phyloP scores from a whole-genome alignment of 2,329 filamentous ascomycete genomes.

The Fusarium anguioides region DNA sequence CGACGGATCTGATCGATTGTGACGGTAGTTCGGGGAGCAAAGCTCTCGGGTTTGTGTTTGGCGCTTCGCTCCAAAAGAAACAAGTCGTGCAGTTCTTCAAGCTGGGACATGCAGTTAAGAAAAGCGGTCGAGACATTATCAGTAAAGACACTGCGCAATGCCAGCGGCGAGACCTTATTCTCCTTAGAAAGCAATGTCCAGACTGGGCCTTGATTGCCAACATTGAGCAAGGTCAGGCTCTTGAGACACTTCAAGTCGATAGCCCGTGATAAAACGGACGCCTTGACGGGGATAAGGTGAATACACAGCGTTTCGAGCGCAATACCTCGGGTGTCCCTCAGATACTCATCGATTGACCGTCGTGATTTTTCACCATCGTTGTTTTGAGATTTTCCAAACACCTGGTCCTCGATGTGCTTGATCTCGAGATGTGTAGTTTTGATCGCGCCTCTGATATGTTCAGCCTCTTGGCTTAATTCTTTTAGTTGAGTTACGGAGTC shows the following conservation, averaged over 20 bases:
- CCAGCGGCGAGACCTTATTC: conserved; percentile 62
- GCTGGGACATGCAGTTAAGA: conserved; percentile 63
- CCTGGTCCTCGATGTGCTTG: conserved; percentile 46
- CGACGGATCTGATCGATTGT: conserved; percentile 69
- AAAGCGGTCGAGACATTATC: conserved; percentile 70
- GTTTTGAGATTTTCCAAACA: conserved; percentile 32
- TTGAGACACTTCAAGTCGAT: conserved; percentile 68
- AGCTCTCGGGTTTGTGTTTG: conserved; percentile 64
- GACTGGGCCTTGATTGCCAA: conserved; percentile 69
- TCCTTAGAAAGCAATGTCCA: conserved; percentile 68
- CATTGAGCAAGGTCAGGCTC: conserved; percentile 70
- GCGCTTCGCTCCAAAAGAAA: conserved; percentile 66
- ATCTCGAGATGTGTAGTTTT: conserved; percentile 53
- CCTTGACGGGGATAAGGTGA: conserved; percentile 69
- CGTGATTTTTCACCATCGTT: conserved; percentile 31
- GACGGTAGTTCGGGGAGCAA: conserved; percentile 61
- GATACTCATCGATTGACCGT: conserved; percentile 61
- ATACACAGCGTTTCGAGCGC: conserved; percentile 65
- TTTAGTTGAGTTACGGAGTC: conserved; percentile 44
- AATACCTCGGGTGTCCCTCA: conserved; percentile 68
- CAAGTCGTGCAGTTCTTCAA: conserved; percentile 67
- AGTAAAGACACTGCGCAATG: conserved; percentile 69
- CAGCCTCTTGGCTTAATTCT: conserved; percentile 48
- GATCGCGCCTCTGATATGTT: conserved; percentile 51
- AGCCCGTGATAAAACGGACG: conserved; percentile 65